A percentile compares a stretch with the other conserved stretches of the same genome.
These are phyloP conservation scores for Scedosporium dehoogii DNA, from an alignment of 2,329 filamentous ascomycete species.

Conservation along the genomic window DNA sequence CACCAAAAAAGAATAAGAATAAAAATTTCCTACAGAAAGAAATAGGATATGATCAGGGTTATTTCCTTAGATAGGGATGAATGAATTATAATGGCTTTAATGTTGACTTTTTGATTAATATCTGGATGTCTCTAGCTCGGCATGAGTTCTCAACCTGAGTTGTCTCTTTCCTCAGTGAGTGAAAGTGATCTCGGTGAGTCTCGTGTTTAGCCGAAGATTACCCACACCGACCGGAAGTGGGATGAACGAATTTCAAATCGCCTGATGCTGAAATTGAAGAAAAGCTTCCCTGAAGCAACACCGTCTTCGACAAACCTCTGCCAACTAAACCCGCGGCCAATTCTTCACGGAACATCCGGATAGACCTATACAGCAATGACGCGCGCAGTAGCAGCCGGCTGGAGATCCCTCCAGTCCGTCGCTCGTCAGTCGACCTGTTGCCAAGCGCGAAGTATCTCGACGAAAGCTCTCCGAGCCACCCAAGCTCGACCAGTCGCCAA, in stretches of 20 bases:
- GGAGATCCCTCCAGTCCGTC: slow-evolving; percentile 1
- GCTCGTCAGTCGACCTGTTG: background rate
- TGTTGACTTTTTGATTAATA: background rate
- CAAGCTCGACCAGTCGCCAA: slow-evolving; percentile 7
- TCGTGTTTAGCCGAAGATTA: background rate
- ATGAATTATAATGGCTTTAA: background rate
- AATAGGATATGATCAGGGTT: too few species aligned
- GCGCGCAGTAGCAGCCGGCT: background rate
- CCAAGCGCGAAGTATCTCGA: slow-evolving; percentile 6
- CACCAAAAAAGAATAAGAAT: background rate
- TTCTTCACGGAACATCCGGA: background rate
- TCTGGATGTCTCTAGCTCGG: background rate
- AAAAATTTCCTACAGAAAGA: background rate
- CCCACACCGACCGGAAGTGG: background rate
- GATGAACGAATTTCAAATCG: slow-evolving; percentile 4
- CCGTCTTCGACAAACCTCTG: background rate
- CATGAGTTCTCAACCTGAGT: background rate
- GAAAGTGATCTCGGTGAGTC: slow-evolving; percentile 9
- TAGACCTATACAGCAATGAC: slow-evolving; percentile 1
- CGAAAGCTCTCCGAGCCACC: background rate
- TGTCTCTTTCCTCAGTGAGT: background rate
- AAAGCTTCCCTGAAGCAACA: background rate
- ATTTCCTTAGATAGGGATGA: background rate
- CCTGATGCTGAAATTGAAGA: slow-evolving; percentile 4
- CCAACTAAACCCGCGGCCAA: background rate